Evolutionary conservation across 257 asterid species (phyloP).

Genomic region (Solanum pennellii): DNA sequence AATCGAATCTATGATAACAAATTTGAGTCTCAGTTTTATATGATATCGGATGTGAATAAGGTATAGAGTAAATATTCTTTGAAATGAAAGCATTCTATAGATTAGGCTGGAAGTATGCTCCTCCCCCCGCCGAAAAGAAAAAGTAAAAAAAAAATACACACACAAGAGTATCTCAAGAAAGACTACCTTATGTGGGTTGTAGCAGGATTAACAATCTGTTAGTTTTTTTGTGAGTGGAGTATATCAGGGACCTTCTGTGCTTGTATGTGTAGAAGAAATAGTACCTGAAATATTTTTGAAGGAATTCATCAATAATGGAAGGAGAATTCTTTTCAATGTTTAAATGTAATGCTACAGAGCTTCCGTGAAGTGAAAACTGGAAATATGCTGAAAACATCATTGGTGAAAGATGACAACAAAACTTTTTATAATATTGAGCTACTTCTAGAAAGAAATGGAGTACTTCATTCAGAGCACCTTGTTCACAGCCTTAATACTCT

Average conservation of each 20-base stretch:
- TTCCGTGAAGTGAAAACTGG: background rate
- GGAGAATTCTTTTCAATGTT: background rate
- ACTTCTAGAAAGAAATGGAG: background rate
- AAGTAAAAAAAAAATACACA: background rate
- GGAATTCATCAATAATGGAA: background rate
- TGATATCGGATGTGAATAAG: constrained; percentile 94
- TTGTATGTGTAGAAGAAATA: background rate
- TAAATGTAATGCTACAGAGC: background rate
- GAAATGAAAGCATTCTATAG: background rate
- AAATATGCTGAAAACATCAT: background rate
- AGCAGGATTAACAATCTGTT: background rate
- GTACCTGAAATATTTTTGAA: background rate
- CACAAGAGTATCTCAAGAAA: background rate
- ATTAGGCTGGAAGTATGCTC: background rate
- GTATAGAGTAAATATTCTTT: constrained; percentile 24
- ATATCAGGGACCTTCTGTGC: background rate
- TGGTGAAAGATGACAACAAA: background rate
- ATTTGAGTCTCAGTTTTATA: constrained; percentile 92
- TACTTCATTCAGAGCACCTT: background rate
- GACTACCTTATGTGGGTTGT: background rate
- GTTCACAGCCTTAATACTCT: background rate
- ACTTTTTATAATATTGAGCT: background rate
- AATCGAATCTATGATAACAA: constrained; percentile 91
- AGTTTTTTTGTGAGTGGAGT: background rate
- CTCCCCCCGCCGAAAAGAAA: background rate